Conservation (phyloP, 2,329 filamentous ascomycete genomes). For the Beauveria brongniartii region DNA sequence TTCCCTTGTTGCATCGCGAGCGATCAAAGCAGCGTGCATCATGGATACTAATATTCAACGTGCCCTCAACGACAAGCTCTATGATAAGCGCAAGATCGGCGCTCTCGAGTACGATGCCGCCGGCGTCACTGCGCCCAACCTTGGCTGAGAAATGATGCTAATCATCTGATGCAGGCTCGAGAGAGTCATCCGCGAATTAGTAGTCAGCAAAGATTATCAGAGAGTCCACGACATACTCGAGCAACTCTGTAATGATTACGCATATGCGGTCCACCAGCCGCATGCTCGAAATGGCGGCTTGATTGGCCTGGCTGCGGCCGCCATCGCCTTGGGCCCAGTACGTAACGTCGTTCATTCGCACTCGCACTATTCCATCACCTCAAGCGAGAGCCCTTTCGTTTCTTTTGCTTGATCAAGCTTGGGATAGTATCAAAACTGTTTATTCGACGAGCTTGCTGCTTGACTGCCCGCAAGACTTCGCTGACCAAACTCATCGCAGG, state of each 20-base stretch:
- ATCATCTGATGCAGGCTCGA: constrained; percentile 58
- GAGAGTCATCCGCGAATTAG: constrained; percentile 77
- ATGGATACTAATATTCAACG: constrained; percentile 92
- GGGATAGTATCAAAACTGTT: neutral
- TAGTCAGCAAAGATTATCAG: constrained; percentile 66
- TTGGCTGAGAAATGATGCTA: constrained; percentile 10
- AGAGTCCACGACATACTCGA: constrained; percentile 82
- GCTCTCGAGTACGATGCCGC: constrained; percentile 72
- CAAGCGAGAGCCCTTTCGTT: neutral
- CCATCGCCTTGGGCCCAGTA: constrained; percentile 88
- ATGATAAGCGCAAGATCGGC: constrained; percentile 94
- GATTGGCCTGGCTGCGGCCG: constrained; percentile 89
- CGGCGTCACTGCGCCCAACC: neutral
- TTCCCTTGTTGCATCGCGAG: neutral
- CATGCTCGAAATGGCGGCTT: constrained; percentile 94
- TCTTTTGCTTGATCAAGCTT: neutral
- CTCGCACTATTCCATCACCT: neutral
- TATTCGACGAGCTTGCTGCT: neutral
- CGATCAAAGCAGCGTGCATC: constrained; percentile 14
- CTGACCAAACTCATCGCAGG: constrained; percentile 39
- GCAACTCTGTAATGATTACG: constrained; percentile 95
- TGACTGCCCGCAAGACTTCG: neutral
- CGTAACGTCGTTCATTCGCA: constrained; percentile 27
- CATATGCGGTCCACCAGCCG: constrained; percentile 92
- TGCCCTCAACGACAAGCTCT: constrained; percentile 93